Conservation (phyloP, 441 rosid species). For the Adansonia madagascariensis region DNA sequence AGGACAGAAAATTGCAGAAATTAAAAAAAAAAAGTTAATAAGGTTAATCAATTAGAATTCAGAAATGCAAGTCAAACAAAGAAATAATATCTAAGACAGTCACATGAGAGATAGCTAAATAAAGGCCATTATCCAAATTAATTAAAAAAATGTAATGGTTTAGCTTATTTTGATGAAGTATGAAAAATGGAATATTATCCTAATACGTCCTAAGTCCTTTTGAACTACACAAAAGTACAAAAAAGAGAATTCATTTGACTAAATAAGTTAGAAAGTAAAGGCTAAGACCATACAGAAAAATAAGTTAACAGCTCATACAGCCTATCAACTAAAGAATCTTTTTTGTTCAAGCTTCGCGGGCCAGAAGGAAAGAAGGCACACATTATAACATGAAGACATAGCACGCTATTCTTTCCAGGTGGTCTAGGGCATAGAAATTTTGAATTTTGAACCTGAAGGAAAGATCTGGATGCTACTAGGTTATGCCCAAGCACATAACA, state of each 20-base stretch:
- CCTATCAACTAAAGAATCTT: conserved; percentile 2
- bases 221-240: background rate
- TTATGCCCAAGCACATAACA: background rate
- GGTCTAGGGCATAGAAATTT: conserved; percentile 10
- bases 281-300: conserved; percentile 4
- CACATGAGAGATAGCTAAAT: background rate
- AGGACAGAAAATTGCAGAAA: background rate
- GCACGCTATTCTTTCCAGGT: background rate
- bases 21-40: background rate
- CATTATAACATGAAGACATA: background rate
- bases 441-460: background rate
- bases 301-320: background rate
- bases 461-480: background rate
- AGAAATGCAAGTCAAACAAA: background rate
- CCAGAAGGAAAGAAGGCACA: background rate
- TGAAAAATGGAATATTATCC: conserved; percentile 10
- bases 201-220: background rate
- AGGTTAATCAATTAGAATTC: background rate
- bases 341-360: background rate
- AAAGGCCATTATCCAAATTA: background rate
- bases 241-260: background rate
- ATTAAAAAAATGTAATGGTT: background rate
- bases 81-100: background rate
- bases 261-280: background rate
- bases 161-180: background rate